Base-by-base conservation (phyloP, 1,139 yeast genomes). In the Blastobotrys serpentis region DNA sequence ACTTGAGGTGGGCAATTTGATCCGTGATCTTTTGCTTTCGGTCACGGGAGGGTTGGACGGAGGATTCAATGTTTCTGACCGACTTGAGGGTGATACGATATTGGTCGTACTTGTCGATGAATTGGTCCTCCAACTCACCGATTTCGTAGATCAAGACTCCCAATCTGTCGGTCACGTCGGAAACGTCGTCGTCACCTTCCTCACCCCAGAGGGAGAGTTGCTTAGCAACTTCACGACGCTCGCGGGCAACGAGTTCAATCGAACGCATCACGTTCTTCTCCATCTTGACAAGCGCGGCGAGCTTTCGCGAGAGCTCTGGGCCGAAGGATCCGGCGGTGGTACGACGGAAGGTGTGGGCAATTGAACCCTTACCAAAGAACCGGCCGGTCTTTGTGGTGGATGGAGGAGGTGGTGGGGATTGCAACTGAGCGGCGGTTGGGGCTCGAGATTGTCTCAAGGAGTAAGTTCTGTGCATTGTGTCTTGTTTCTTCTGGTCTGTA, bases 141-240 rank as follows among this genome's bases (percentile, higher is more conserved):
- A 92, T 84, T 76, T 92, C 98, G 73, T 84, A 92, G 65, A 92
- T 82, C 62, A 92, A 78, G 53, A 92, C 98, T 62, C 98, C 98
- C 69, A 92, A 80, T 72, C 92, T 88, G 74, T 92, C 98, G 59
- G 98, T 92, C 60, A 92, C 90, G 69, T 92, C 98, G 53, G 94
- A 82, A 53, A 92, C 96, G 63, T 92, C 98, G 66, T 92, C 97
- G 68, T 92, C 98, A 67, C 89, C 87, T 62, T 86, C 96, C 72
- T 90, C 95, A 75, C 98, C 98, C 98, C 98, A 92, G 56, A 85
- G 71, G 54, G 96, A 86, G 69, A 92, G 81, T 76, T 89, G 97
- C 75, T 85, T 88, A 63, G 98, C 98, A 60, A 88, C 96, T 66
- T 87, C 94, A 72, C 94, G 85, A 72, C 98, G 85, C 76, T 92